Evolutionary conservation across 306 rosid species (phyloP).

Genomic region (Fagus sylvatica): DNA sequence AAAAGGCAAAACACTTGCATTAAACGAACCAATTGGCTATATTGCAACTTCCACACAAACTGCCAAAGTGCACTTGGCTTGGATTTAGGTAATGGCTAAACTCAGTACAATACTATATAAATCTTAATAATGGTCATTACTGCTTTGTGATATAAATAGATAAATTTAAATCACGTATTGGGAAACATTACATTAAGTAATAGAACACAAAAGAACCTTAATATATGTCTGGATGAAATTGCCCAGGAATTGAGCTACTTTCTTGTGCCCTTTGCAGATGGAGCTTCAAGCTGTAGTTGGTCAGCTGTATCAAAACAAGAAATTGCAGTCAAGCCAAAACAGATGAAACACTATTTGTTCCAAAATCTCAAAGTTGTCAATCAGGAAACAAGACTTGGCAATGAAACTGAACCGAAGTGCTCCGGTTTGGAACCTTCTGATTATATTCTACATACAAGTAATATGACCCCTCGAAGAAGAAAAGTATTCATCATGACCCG

Average conservation of each 20-base stretch:
- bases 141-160: not conserved
- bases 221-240: constrained; percentile 33
- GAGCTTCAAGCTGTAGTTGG: constrained; percentile 38
- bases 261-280: constrained; percentile 45
- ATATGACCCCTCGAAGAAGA: not conserved
- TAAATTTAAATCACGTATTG: not conserved
- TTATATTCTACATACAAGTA: not conserved
- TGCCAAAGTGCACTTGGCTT: constrained; percentile 22
- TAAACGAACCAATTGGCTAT: not conserved
- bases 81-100: not conserved
- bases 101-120: not conserved
- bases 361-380: not conserved
- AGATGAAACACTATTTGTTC: not conserved
- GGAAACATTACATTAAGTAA: not conserved
- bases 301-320: constrained; percentile 31
- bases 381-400: not conserved
- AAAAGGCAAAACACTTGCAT: not conserved
- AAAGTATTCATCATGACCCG: not conserved
- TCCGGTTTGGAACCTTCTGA: not conserved
- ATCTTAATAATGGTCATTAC: not conserved
- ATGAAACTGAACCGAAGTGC: not conserved
- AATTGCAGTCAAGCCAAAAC: not conserved
- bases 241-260: constrained; percentile 28
- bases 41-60: constrained; percentile 10
- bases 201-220: constrained; percentile 7